Percentiles rank a stretch among this genome's conserved stretches.
Conservation (phyloP, 441 rosid species). For the Erodium texanum region DNA sequence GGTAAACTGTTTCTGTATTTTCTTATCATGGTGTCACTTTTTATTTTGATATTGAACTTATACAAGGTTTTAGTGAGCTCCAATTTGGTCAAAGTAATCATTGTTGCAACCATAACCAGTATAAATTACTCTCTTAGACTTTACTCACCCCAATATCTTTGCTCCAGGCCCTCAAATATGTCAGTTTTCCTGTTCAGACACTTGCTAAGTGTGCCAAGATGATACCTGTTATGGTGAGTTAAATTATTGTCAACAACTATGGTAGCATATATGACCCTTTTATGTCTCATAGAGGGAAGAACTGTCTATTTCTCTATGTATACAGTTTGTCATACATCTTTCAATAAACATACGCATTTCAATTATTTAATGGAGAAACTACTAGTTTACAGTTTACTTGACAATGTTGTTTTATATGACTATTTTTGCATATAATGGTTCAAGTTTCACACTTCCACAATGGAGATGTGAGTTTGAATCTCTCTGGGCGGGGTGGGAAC, state of each 20-base stretch:
- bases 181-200: conserved; percentile 84
- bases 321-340: not conserved
- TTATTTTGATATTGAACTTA: not conserved
- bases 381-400: not conserved
- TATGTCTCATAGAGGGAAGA: not conserved
- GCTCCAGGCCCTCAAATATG: conserved; percentile 79
- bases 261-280: not conserved
- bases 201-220: conserved; percentile 89
- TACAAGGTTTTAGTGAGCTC: not conserved
- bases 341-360: not conserved
- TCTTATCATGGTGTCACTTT: not conserved
- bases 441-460: not conserved
- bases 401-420: not conserved
- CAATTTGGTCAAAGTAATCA: conserved; percentile 6
- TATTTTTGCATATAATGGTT: not conserved
- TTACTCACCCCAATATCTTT: conserved; percentile 14
- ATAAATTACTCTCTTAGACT: conserved; percentile 3
- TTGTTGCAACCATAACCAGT: not conserved
- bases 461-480: not conserved
- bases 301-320: not conserved
- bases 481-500: not conserved
- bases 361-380: not conserved
- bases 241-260: not conserved
- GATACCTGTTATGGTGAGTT: conserved; percentile 90
- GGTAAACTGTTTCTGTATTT: conserved; percentile 31